Percentiles rank a stretch among this genome's conserved stretches.
phyloP scores from a whole-genome alignment of 2,329 filamentous ascomycete genomes.

The Nothophoma quercina region DNA sequence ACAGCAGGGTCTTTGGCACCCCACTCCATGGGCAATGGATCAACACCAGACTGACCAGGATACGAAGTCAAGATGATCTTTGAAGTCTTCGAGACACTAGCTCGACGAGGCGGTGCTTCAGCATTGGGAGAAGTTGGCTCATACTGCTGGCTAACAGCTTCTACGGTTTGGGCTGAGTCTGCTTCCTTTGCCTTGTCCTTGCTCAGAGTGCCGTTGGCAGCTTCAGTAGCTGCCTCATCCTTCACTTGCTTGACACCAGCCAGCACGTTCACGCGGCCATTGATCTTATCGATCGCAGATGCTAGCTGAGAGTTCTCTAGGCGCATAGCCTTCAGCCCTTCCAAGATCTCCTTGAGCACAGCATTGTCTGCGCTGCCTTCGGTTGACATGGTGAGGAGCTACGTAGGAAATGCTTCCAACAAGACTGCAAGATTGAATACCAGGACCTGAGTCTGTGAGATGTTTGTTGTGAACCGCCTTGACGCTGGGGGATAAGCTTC shows the following conservation, averaged over 20 bases:
- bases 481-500: conserved; percentile 15
- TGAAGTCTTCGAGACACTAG: conserved; percentile 59
- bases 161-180: conserved; percentile 44
- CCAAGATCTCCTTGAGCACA: conserved; percentile 63
- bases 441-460: conserved; percentile 1
- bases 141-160: conserved; percentile 52
- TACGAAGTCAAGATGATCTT: conserved; percentile 82
- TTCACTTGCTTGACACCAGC: conserved; percentile 65
- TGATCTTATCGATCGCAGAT: conserved; percentile 66
- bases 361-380: conserved; percentile 42
- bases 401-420: conserved; percentile 5
- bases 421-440: conserved; percentile 8
- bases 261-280: conserved; percentile 67
- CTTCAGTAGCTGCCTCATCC: conserved; percentile 54
- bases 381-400: conserved; percentile 36
- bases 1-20: conserved; percentile 76
- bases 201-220: conserved; percentile 30
- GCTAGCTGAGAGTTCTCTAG: conserved; percentile 64
- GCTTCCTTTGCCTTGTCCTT: conserved; percentile 44
- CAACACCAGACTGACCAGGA: conserved; percentile 91
- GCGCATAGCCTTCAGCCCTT: conserved; percentile 63
- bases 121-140: conserved; percentile 43
- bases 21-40: conserved; percentile 89
- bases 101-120: conserved; percentile 47
- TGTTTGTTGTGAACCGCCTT: conserved; percentile 2